These are phyloP conservation scores for Hamamelis virginiana DNA, from an alignment of 164 flowering plant genomes.

Conservation along the genomic window DNA sequence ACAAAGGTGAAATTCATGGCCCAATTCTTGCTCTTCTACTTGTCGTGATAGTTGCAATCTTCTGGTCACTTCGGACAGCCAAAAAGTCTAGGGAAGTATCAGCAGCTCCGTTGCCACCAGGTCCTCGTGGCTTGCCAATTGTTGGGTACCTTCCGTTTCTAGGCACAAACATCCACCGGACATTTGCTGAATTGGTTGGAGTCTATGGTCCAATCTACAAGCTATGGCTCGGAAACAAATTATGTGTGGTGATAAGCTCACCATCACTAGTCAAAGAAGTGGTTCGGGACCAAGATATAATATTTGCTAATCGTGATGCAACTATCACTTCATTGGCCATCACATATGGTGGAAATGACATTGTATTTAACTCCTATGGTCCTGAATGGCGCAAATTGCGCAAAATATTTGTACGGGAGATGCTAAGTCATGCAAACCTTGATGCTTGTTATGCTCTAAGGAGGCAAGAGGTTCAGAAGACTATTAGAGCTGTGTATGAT, in stretches of 20 bases:
- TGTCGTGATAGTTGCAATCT: too few species aligned
- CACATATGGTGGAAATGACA: slow-evolving; percentile 10
- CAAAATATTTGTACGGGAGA: slow-evolving; percentile 23
- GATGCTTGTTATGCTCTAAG: slow-evolving; percentile 22
- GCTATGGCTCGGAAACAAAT: slow-evolving; percentile 24
- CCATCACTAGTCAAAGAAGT: slow-evolving; percentile 24
- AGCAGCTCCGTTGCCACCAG: slow-evolving; percentile 15
- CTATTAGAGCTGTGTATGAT: slow-evolving; percentile 3
- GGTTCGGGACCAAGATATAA: slow-evolving; percentile 21
- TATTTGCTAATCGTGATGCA: slow-evolving; percentile 17
- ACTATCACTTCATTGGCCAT: neutral
- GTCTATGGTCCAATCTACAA: slow-evolving; percentile 24
- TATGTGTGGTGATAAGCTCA: slow-evolving; percentile 26
- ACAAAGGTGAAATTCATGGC: too few species aligned
- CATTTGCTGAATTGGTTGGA: neutral
- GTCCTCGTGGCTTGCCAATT: slow-evolving; percentile 18
- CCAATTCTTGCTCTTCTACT: too few species aligned
- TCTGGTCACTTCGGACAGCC: too few species aligned
- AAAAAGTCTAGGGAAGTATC: too few species aligned
- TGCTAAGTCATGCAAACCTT: slow-evolving; percentile 25
- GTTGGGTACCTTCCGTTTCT: slow-evolving; percentile 23
- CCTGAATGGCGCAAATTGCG: slow-evolving; percentile 12
- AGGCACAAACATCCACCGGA: neutral
- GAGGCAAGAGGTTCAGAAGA: slow-evolving; percentile 12
- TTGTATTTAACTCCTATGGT: neutral